Evolutionary conservation across 2,329 filamentous ascomycete species (phyloP).

Genomic region (Nannizzia gypsea): DNA sequence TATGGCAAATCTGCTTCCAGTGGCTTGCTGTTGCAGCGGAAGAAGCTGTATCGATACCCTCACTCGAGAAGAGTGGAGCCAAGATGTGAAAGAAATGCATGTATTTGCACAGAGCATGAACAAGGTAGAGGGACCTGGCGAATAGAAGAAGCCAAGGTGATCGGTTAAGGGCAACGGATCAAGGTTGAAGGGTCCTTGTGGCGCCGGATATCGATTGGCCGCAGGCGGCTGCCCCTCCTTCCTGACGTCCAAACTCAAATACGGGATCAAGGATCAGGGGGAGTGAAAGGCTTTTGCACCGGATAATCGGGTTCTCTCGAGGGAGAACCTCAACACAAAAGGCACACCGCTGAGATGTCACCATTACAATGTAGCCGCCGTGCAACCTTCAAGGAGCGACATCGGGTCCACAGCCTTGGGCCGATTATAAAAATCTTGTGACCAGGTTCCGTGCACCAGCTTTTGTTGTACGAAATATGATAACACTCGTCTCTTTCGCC

Average conservation of each 20-base stretch:
- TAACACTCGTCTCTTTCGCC: background rate
- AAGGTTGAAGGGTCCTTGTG: background rate
- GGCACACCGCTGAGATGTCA: background rate
- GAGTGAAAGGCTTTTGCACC: background rate
- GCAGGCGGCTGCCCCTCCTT: conserved; percentile 1
- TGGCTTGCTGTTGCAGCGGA: background rate
- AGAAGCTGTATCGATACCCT: background rate
- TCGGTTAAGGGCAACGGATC: background rate
- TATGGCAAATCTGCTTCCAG: background rate
- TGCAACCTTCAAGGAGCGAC: background rate
- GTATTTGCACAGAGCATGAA: background rate
- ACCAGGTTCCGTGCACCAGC: background rate
- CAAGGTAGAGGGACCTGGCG: background rate
- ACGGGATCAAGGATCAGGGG: background rate
- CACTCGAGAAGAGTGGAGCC: background rate
- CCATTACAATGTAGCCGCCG: background rate
- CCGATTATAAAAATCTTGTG: background rate
- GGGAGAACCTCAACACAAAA: background rate
- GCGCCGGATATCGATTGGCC: conserved; percentile 3
- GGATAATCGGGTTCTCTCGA: background rate
- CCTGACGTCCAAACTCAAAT: background rate
- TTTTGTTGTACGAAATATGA: background rate
- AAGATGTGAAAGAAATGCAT: background rate
- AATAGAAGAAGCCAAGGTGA: background rate
- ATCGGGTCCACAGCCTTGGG: background rate